phyloP scores from a whole-genome alignment of 2,329 filamentous ascomycete genomes.

The Botrytis fragariae region DNA sequence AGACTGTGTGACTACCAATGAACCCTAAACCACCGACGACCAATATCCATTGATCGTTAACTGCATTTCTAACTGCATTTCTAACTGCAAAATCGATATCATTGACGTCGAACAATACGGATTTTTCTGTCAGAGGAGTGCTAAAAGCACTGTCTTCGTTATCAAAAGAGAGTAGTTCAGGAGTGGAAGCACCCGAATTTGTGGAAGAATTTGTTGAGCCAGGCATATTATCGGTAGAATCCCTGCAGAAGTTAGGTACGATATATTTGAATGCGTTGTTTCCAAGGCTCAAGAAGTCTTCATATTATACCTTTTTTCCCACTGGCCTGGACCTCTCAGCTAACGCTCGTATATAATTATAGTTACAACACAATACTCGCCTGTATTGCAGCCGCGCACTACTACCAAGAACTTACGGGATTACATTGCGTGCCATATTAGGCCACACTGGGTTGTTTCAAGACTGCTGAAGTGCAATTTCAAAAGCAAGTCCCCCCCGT shows the following conservation, averaged over 20 bases:
- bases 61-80: slow-evolving; percentile 16
- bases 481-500: slow-evolving; percentile 3
- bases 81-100: slow-evolving; percentile 27
- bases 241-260: slow-evolving; percentile 20
- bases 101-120: slow-evolving; percentile 29
- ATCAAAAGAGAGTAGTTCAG: slow-evolving; percentile 24
- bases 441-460: neutral
- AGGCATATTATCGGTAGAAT: slow-evolving; percentile 20
- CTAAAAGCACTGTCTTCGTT: slow-evolving; percentile 28
- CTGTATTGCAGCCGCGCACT: slow-evolving; percentile 3
- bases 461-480: slow-evolving; percentile 13
- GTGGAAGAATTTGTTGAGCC: slow-evolving; percentile 29
- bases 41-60: slow-evolving; percentile 36
- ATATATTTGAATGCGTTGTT: slow-evolving; percentile 5
- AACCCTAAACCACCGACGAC: slow-evolving; percentile 50
- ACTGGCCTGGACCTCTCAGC: neutral
- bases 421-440: slow-evolving; percentile 20
- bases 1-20: slow-evolving; percentile 50
- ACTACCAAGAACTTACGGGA: slow-evolving; percentile 4
- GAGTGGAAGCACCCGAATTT: slow-evolving; percentile 29
- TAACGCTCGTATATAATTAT: slow-evolving; percentile 20
- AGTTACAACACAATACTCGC: neutral
- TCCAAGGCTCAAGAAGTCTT: slow-evolving; percentile 8
- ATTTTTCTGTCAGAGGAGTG: slow-evolving; percentile 32
- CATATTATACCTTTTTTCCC: slow-evolving; percentile 17